Evolutionary conservation across 140 eudicot genomes (phyloP).

Genomic region (Senecio squalidus): DNA sequence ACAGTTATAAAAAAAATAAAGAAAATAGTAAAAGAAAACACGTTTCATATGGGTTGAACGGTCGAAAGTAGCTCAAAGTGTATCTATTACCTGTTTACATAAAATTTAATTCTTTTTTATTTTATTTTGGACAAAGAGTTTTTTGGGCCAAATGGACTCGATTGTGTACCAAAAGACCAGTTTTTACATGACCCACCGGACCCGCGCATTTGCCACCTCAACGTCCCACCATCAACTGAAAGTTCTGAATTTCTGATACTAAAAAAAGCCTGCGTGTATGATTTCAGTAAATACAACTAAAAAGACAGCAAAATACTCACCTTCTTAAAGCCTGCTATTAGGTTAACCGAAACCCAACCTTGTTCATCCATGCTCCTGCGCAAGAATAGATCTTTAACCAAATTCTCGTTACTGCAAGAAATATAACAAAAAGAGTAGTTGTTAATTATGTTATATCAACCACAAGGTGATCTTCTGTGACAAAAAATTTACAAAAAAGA

Average conservation of each 20-base stretch:
- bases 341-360: constrained; percentile 77
- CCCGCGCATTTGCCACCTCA: too few relatives aligned
- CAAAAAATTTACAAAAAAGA: background rate
- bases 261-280: background rate
- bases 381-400: constrained; percentile 69
- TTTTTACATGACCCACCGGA: too few relatives aligned
- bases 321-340: constrained; percentile 76
- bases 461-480: background rate
- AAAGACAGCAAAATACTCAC: constrained; percentile 51
- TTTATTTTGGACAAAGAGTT: too few relatives aligned
- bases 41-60: background rate
- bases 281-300: background rate
- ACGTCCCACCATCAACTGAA: too few relatives aligned
- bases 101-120: too few relatives aligned
- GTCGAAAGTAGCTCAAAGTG: too few relatives aligned
- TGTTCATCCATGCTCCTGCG: constrained; percentile 73
- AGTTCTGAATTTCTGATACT: background rate
- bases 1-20: background rate
- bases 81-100: too few relatives aligned
- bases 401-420: constrained; percentile 72
- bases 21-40: too few relatives aligned
- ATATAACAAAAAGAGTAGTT: constrained; percentile 10
- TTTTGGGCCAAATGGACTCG: too few relatives aligned
- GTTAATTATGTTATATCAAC: constrained; percentile 8
- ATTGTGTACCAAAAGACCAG: too few relatives aligned